Percentiles rank a stretch among this genome's conserved stretches.
phyloP scores from a whole-genome alignment of 345 rosid genomes.

The Diplotaxis tenuifolia region DNA sequence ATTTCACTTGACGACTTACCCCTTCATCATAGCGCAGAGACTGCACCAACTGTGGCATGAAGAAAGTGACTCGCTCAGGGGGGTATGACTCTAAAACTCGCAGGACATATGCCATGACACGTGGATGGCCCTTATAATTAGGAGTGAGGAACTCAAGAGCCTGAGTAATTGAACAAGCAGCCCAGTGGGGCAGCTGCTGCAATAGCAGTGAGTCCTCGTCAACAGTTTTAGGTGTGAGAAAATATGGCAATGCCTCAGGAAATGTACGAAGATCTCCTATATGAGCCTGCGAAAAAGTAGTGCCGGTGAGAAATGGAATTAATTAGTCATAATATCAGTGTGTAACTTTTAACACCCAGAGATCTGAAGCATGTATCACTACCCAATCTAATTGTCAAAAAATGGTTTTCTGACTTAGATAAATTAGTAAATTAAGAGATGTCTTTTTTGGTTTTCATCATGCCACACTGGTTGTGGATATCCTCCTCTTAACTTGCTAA shows the following conservation, averaged over 20 bases:
- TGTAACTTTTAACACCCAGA: background rate
- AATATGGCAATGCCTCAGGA: constrained; percentile 95
- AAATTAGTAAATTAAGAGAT: background rate
- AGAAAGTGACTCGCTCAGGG: constrained; percentile 90
- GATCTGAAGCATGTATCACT: background rate
- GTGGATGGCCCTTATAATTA: constrained; percentile 91
- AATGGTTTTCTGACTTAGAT: background rate
- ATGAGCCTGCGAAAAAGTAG: constrained; percentile 56
- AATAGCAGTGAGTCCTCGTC: constrained; percentile 87
- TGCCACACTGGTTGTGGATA: constrained; percentile 7
- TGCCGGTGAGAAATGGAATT: background rate
- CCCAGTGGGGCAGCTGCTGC: constrained; percentile 99
- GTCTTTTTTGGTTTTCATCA: background rate
- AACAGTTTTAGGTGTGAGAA: constrained; percentile 91
- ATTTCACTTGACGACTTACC: constrained; percentile 46
- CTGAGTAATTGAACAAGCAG: constrained; percentile 94
- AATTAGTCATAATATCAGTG: background rate
- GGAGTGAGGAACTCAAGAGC: constrained; percentile 95
- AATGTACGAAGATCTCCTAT: constrained; percentile 72
- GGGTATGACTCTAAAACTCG: constrained; percentile 97
- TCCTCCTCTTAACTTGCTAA: background rate
- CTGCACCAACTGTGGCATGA: constrained; percentile 99
- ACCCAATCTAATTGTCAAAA: background rate
- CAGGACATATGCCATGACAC: constrained; percentile 98
- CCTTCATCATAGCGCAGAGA: constrained; percentile 86